Evolutionary conservation across 2,329 filamentous ascomycete species (phyloP), one percentile per base, ranked within the genome.

Genomic region (Penicillium freii): DNA sequence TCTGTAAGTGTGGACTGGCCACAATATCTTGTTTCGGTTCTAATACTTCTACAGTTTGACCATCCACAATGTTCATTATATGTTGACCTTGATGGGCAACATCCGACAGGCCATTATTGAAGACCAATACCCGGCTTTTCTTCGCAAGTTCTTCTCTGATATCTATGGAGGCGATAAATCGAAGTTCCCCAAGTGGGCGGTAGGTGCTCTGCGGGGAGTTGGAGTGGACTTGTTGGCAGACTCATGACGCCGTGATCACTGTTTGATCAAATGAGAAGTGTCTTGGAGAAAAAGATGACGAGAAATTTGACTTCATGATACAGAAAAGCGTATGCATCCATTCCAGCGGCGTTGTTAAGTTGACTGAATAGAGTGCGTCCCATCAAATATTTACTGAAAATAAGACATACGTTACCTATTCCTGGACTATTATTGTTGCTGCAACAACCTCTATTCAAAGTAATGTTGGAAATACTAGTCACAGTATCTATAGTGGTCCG

Each of bases 51-150:
- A 82, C 85, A 79, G 91, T 25, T 78, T 99, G 54, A 96, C 91
- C 0, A 91, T 97, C 70, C 94, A 99, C 75, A 99, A 99, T 71
- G 91, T 99, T 27, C 91, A 92, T 78, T 96, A 96, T 70, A 86
- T 96, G 72, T 81, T 99, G 53, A 83, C 88, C 59, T 78, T 99
- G 66, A 97, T 97, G 92, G 80, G 82, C 21, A 79, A 84, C 59
- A 84, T 86, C 13, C 83, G 93, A 58, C 81, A 90, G 61, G 87
- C 94, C 17, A 91, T 97, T 61, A 77, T 96, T 8, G 88, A 88
- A 60, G 92, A 96, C 71, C 77, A 80, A 51, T 97, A 89, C 72
- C 92, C 94, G 1, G 82, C 80, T 2, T 96, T 94, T 67, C 72
- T 97, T 60, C 86, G 79, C 64, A 76, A 82, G 34, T 97, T 96